These are phyloP conservation scores for Narthecium ossifragum DNA, from an alignment of 106 monocot genomes.

Conservation along the genomic window DNA sequence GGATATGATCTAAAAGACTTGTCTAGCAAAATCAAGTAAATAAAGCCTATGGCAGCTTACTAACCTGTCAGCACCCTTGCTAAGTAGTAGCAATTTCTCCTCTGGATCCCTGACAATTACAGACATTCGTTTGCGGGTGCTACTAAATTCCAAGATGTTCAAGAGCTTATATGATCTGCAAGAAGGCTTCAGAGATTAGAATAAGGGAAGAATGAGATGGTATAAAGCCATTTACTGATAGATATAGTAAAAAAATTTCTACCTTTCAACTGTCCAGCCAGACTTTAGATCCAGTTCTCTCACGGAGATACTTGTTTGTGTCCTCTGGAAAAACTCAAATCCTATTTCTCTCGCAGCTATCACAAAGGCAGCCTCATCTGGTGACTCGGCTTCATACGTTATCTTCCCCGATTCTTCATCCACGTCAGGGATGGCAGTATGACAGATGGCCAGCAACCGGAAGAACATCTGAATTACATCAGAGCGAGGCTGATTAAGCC, in stretches of 20 bases:
- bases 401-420: constrained; percentile 59
- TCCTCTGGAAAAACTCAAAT: constrained; percentile 81
- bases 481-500: constrained; percentile 51
- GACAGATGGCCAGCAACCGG: constrained; percentile 66
- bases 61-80: constrained; percentile 95
- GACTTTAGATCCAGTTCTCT: constrained; percentile 57
- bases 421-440: constrained; percentile 84
- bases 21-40: too few relatives aligned
- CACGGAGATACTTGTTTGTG: constrained; percentile 58
- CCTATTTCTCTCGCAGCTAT: constrained; percentile 89
- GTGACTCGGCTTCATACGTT: constrained; percentile 94
- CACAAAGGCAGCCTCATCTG: constrained; percentile 95
- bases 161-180: constrained; percentile 73
- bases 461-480: constrained; percentile 69
- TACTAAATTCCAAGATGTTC: constrained; percentile 87
- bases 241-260: constrained; percentile 3
- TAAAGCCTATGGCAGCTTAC: too few relatives aligned
- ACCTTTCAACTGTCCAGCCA: constrained; percentile 46
- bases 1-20: too few relatives aligned
- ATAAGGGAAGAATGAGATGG: neutral
- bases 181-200: neutral
- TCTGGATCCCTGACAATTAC: constrained; percentile 71
- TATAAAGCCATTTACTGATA: neutral
- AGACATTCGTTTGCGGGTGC: constrained; percentile 87
- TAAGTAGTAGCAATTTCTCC: constrained; percentile 62